Evolutionary conservation across 176 grass and related monocot species (phyloP), one percentile per base, ranked within the genome.

Genomic region (Oryza punctata): DNA sequence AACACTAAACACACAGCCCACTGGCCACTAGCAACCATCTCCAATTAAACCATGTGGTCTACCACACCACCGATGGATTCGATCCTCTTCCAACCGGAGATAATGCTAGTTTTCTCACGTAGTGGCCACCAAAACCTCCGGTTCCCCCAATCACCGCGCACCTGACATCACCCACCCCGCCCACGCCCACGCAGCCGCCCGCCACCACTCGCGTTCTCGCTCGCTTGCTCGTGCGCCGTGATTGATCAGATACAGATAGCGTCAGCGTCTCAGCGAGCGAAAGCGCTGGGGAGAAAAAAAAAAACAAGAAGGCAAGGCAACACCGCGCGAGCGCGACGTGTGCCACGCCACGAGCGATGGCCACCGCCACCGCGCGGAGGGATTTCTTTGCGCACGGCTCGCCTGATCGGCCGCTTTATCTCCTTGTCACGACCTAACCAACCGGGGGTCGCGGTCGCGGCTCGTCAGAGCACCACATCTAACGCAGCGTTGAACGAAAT

Each of bases 401-500:
- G 66, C 43, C 12, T 2, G 6, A 1, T 2, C 12, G 13, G 1
- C 8, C n/a, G 67, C 86, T 84, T 88, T 83, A 79, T 74, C 41
- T 88, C 81, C 25, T 28, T 67, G 81, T 88, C 87, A 26, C 43
- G 24, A 74, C 87, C 69, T 75, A 84, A 88, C 81, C 67, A 35
- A 3, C 4, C 4, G 50, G 12, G 10, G 18, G 63, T 60, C 54
- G 54, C 21, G 21, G 54, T 60, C 19, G 21, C 54, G 21, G 54
- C 19, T 3, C 81, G 69, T 79, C 75, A 68, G 45, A 75, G 81
- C 38, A 27, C 16, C 45, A 29, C 46, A 80, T 76, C 69, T 12
- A 49, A 1, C 24, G 71, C 52, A 14, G 40, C 49, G 70, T 29
- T 19, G 49, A 75, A 50, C 69, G 60, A 61, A 19, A 11, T 14